Percentiles rank a stretch among this genome's conserved stretches.
Evolutionary conservation across 1,284 basidiomycete species (phyloP).

Genomic region (Rhodotorula sp.): DNA sequence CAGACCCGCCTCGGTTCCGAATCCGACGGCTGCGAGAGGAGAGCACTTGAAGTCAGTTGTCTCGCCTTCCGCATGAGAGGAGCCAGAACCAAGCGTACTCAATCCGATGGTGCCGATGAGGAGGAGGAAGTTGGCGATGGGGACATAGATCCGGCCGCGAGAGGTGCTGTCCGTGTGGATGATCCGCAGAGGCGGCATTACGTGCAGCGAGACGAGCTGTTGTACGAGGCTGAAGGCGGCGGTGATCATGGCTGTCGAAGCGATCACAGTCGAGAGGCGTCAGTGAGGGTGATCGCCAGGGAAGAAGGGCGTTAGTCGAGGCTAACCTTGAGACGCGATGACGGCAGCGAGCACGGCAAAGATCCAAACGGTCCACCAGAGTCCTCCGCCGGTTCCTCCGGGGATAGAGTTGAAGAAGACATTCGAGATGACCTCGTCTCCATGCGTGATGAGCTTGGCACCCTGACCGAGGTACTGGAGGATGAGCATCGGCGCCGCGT

Average conservation of each 20-base stretch:
- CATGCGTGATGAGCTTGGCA: slow-evolving; percentile 59
- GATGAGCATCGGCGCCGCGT: slow-evolving; percentile 63
- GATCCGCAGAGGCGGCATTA: slow-evolving; percentile 48
- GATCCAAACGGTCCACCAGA: slow-evolving; percentile 59
- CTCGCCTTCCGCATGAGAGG: too few species aligned
- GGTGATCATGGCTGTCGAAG: slow-evolving; percentile 65
- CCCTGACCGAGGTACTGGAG: slow-evolving; percentile 66
- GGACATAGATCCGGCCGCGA: slow-evolving; percentile 63
- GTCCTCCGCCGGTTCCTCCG: slow-evolving; percentile 49
- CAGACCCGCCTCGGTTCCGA: slow-evolving; percentile 29
- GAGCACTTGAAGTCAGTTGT: too few species aligned
- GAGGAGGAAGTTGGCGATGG: slow-evolving; percentile 60
- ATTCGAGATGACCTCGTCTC: slow-evolving; percentile 56
- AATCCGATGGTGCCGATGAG: slow-evolving; percentile 60
- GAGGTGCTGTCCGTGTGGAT: slow-evolving; percentile 60
- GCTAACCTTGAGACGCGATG: slow-evolving; percentile 37
- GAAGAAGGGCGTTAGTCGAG: background rate
- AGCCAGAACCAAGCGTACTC: background rate
- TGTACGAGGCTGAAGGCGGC: slow-evolving; percentile 60
- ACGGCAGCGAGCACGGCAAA: slow-evolving; percentile 65
- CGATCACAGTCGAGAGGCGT: slow-evolving; percentile 33
- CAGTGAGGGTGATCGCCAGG: slow-evolving; percentile 46
- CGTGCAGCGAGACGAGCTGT: slow-evolving; percentile 26
- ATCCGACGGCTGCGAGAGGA: slow-evolving; percentile 14
- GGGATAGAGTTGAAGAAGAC: slow-evolving; percentile 66